Evolutionary conservation across 306 rosid species (phyloP).

Genomic region (Vigna unguiculata): DNA sequence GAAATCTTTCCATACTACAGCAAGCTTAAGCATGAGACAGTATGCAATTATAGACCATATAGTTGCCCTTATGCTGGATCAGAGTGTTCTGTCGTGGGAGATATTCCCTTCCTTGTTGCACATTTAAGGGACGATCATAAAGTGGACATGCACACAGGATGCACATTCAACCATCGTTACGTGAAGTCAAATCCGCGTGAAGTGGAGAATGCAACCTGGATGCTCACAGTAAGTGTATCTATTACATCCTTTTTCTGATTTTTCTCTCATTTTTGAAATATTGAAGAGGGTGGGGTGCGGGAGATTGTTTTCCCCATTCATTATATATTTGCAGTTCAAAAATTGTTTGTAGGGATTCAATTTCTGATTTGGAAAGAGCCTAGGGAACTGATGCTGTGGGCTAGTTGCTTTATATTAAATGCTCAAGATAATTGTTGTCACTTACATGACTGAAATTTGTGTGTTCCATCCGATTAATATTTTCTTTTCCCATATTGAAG

Average conservation of each 20-base stretch:
- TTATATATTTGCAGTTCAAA: constrained; percentile 5
- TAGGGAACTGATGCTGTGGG: constrained; percentile 26
- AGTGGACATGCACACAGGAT: constrained; percentile 99
- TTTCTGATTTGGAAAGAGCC: neutral
- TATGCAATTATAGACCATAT: constrained; percentile 95
- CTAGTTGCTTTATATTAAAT: neutral
- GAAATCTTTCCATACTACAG: constrained; percentile 98
- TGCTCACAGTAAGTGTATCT: constrained; percentile 82
- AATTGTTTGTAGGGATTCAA: neutral
- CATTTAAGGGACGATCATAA: constrained; percentile 98
- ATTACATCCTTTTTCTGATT: neutral
- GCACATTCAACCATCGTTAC: constrained; percentile 97
- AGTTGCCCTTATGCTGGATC: constrained; percentile 99
- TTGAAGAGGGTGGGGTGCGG: no score
- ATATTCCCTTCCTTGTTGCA: constrained; percentile 90
- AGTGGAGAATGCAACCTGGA: constrained; percentile 99
- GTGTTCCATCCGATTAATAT: constrained; percentile 14
- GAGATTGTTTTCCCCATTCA: neutral
- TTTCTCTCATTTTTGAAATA: constrained; percentile 2
- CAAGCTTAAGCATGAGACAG: constrained; percentile 93
- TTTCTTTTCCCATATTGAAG: constrained; percentile 10
- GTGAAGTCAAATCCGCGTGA: constrained; percentile 99
- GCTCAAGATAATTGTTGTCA: neutral
- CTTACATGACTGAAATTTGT: neutral
- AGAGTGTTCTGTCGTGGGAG: constrained; percentile 90